Evolutionary conservation across 2,329 filamentous ascomycete species (phyloP).

Genomic region (Pseudonectria foliicola): DNA sequence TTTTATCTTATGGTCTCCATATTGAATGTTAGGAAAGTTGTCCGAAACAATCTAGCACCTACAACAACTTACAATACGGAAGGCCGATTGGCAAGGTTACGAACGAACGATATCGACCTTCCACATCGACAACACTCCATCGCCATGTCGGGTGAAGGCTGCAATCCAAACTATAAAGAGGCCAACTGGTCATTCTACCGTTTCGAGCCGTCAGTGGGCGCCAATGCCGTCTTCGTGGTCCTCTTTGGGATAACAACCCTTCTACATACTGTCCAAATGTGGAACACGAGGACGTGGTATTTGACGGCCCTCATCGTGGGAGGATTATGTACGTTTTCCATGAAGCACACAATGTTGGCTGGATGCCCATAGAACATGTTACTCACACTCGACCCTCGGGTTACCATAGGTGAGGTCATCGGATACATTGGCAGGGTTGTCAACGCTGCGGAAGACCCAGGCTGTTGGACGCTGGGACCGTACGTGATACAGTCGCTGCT

Average conservation of each 20-base stretch:
- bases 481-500: slow-evolving; percentile 35
- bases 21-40: too few species aligned
- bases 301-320: slow-evolving; percentile 17
- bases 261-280: slow-evolving; percentile 17
- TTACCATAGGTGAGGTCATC: slow-evolving; percentile 16
- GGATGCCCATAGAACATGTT: too few species aligned
- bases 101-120: too few species aligned
- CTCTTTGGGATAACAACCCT: slow-evolving; percentile 16
- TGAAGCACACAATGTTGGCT: background rate
- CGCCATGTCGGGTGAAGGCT: slow-evolving; percentile 5
- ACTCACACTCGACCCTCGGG: too few species aligned
- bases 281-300: slow-evolving; percentile 20
- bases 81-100: too few species aligned
- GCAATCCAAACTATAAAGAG: slow-evolving; percentile 16
- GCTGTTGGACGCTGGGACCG: slow-evolving; percentile 26
- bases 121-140: background rate
- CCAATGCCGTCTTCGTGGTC: slow-evolving; percentile 15
- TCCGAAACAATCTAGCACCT: too few species aligned
- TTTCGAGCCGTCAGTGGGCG: slow-evolving; percentile 16
- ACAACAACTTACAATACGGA: too few species aligned
- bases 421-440: slow-evolving; percentile 42
- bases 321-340: slow-evolving; percentile 13
- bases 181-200: slow-evolving; percentile 19
- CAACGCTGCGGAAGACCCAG: slow-evolving; percentile 31
- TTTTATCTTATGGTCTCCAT: too few species aligned